Evolutionary conservation across 768 basidiomycete species (phyloP).

Genomic region (Termitomyces sp.): DNA sequence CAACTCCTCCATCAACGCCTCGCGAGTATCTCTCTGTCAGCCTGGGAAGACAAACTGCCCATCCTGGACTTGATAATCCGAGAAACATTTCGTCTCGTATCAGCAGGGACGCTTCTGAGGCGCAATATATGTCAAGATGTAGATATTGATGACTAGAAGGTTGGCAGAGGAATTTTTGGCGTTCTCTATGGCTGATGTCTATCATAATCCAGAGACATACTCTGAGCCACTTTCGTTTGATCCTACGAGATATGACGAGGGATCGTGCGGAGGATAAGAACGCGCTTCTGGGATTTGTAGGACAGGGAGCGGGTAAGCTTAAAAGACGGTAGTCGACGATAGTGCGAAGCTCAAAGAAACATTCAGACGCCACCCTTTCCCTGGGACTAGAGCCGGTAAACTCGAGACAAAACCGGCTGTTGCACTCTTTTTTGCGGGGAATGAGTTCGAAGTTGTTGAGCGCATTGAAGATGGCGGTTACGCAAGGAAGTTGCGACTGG

Average conservation of each 20-base stretch:
- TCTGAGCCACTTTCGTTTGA: conserved; percentile 31
- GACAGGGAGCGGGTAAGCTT: conserved; percentile 36
- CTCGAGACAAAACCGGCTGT: conserved; percentile 34
- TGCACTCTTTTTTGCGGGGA: conserved; percentile 29
- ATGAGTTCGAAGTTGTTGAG: conserved; percentile 34
- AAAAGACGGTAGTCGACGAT: too few relatives aligned
- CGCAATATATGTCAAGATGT: conserved; percentile 31
- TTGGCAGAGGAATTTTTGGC: conserved; percentile 33
- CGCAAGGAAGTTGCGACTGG: not conserved
- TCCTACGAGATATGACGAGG: conserved; percentile 28
- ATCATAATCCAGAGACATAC: conserved; percentile 34
- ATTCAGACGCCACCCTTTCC: conserved; percentile 34
- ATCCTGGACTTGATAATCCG: conserved; percentile 33
- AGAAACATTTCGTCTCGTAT: conserved; percentile 34
- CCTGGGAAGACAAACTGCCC: conserved; percentile 39
- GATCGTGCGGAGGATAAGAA: conserved; percentile 34
- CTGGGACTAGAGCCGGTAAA: conserved; percentile 34
- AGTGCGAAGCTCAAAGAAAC: not conserved
- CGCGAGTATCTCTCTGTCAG: conserved; percentile 29
- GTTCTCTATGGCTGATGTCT: conserved; percentile 28
- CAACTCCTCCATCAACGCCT: conserved; percentile 33
- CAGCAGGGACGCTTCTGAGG: conserved; percentile 27
- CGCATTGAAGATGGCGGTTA: not conserved
- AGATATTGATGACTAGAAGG: conserved; percentile 17
- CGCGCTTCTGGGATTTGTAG: conserved; percentile 28